Percentiles rank a stretch among this genome's conserved stretches.
phyloP scores from a whole-genome alignment of 192 early-diverging fungal species.

The Spizellomyces sp. region DNA sequence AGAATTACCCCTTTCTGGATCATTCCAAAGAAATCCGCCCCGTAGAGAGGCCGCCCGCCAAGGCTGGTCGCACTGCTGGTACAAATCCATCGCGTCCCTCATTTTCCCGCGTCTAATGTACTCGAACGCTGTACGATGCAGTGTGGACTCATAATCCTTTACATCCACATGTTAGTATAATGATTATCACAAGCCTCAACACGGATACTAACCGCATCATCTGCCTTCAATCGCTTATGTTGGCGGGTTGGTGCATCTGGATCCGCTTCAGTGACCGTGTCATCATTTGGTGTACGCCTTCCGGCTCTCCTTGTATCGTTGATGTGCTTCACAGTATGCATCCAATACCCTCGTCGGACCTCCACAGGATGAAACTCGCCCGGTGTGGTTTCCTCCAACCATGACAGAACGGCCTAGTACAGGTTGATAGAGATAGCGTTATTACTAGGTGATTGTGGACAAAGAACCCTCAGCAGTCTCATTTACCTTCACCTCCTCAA shows the following conservation, averaged over 20 bases:
- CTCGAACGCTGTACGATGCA: slow-evolving; percentile 71
- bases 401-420: slow-evolving; percentile 40
- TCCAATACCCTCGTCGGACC: slow-evolving; percentile 37
- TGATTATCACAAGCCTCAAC: neutral
- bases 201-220: slow-evolving; percentile 35
- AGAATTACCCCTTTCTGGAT: slow-evolving; percentile 48
- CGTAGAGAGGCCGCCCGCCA: slow-evolving; percentile 81
- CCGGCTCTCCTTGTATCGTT: neutral
- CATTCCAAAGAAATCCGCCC: slow-evolving; percentile 63
- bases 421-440: neutral
- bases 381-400: slow-evolving; percentile 47
- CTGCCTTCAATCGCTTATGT: slow-evolving; percentile 21
- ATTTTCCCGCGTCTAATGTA: slow-evolving; percentile 76
- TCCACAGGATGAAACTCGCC: slow-evolving; percentile 30
- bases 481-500: slow-evolving; percentile 8
- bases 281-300: neutral
- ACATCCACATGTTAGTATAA: neutral
- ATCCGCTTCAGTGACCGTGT: slow-evolving; percentile 40
- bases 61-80: slow-evolving; percentile 69
- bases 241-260: slow-evolving; percentile 48
- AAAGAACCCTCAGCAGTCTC: neutral
- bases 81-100: slow-evolving; percentile 69
- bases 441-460: neutral
- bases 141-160: slow-evolving; percentile 53
- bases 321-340: slow-evolving; percentile 31